Conservation (phyloP, 1,284 basidiomycete genomes). For the Cutaneotrichosporon daszewskae region DNA sequence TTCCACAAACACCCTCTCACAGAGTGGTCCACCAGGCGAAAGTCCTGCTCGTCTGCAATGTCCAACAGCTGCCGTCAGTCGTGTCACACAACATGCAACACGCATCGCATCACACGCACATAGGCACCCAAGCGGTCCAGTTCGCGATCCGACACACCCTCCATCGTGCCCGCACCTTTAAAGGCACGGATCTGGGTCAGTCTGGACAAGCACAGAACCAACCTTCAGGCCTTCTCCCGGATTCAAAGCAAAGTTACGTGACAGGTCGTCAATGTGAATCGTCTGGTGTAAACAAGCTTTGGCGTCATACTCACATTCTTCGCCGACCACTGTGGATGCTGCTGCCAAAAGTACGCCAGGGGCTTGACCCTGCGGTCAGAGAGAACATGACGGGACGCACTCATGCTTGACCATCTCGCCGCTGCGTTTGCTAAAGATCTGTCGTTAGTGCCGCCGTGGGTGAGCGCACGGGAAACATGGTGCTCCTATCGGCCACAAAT, state of each 20-base stretch:
- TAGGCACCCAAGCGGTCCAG: conserved; percentile 61
- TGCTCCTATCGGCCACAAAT: conserved; percentile 71
- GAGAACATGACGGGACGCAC: conserved; percentile 17
- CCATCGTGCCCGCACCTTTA: conserved; percentile 64
- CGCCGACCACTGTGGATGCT: conserved; percentile 66
- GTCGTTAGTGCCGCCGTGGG: neutral
- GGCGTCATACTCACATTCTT: conserved; percentile 17
- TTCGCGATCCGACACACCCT: conserved; percentile 59
- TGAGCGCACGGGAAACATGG: conserved; percentile 71
- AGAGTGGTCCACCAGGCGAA: conserved; percentile 32
- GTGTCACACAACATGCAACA: neutral
- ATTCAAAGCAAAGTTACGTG: conserved; percentile 80
- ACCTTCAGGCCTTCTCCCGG: conserved; percentile 70
- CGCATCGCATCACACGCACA: conserved; percentile 21
- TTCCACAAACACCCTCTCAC: conserved; percentile 20
- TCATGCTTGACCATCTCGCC: conserved; percentile 71
- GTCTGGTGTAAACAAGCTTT: conserved; percentile 47
- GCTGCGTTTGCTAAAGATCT: conserved; percentile 61
- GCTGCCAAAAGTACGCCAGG: conserved; percentile 79
- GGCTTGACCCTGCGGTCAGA: conserved; percentile 59
- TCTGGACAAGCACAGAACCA: conserved; percentile 2
- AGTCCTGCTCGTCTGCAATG: conserved; percentile 35
- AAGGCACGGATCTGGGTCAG: conserved; percentile 60
- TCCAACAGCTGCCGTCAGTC: conserved; percentile 21
- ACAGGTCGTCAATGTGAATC: conserved; percentile 82